Conservation (phyloP, 192 early-diverging fungal genomes). For the Coemansia interrupta region DNA sequence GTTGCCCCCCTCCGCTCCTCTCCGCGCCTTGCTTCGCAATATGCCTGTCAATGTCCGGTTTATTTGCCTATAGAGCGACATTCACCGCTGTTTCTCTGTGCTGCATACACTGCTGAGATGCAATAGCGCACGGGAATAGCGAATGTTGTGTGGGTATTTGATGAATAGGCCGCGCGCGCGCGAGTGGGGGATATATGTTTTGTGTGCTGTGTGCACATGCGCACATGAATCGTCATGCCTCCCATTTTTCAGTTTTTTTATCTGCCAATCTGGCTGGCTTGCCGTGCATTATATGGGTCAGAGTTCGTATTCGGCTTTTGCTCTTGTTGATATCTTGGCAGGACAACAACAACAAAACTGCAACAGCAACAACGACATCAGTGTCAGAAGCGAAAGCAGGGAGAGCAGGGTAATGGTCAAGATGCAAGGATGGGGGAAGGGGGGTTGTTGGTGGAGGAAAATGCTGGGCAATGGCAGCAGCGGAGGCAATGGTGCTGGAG, state of each 20-base stretch:
- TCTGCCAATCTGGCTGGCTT: too few species aligned
- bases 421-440: too few species aligned
- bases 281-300: background rate
- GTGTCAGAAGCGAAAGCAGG: background rate
- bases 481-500: too few species aligned
- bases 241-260: background rate
- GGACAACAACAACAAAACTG: background rate
- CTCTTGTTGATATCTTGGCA: background rate
- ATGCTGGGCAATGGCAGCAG: background rate
- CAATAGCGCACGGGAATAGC: slow-evolving; percentile 8
- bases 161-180: background rate
- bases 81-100: too few species aligned
- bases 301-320: too few species aligned
- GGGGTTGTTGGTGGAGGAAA: background rate
- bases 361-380: slow-evolving; percentile 1
- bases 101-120: background rate
- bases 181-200: too few species aligned
- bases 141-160: slow-evolving; percentile 3
- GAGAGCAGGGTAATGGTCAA: background rate
- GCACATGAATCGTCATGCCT: slow-evolving; percentile 16
- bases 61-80: too few species aligned
- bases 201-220: slow-evolving; percentile 3
- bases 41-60: too few species aligned
- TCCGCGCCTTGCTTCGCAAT: too few species aligned
- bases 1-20: too few species aligned